These are phyloP conservation scores for Allomyces javanicus DNA, from an alignment of 192 early-diverging fungal species.

Conservation along the genomic window DNA sequence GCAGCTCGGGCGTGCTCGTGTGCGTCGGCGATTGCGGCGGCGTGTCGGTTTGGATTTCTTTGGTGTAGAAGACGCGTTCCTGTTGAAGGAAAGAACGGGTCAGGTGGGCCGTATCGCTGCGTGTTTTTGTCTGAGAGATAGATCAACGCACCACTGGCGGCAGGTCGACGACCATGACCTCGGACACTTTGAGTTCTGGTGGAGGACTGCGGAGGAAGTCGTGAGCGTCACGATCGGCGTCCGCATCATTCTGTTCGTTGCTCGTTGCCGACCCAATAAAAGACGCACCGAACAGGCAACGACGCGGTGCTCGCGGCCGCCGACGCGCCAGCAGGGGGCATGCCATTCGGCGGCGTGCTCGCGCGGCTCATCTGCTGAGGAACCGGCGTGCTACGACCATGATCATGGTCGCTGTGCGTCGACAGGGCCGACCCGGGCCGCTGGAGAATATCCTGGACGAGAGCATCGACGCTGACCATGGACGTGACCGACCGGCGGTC, in stretches of 20 bases:
- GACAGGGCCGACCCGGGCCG: no score
- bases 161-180: conserved; percentile 68
- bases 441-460: no score
- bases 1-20: conserved; percentile 12
- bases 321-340: not conserved
- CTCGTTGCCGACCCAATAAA: no score
- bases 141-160: conserved; percentile 42
- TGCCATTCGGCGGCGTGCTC: not conserved
- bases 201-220: conserved; percentile 15
- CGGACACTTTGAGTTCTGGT: conserved; percentile 41
- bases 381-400: not conserved
- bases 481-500: no score
- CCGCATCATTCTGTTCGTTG: no score
- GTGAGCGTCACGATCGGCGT: conserved; percentile 5
- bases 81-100: conserved; percentile 8
- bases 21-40: conserved; percentile 24
- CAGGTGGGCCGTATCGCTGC: not conserved
- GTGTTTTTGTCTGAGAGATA: not conserved
- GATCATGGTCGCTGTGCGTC: no score
- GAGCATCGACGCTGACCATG: no score
- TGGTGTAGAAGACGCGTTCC: conserved; percentile 73
- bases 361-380: not conserved
- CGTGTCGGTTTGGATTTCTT: conserved; percentile 59
- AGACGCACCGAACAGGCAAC: not conserved
- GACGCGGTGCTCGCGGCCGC: conserved; percentile 9